Base-by-base conservation (phyloP, 768 basidiomycete species). In the Kwoniella bestiolae region DNA sequence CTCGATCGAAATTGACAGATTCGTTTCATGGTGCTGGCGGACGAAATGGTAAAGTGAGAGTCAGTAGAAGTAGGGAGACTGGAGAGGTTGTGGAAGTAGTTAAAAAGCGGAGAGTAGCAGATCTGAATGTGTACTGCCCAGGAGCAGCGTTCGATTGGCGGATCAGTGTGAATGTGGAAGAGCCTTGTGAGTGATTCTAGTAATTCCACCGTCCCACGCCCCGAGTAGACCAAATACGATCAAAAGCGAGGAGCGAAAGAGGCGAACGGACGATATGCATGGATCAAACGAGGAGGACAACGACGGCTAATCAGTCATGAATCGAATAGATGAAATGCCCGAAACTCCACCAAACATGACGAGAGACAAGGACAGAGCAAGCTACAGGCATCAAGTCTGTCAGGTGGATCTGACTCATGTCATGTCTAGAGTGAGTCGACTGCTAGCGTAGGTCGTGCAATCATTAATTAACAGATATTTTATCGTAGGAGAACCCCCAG, bases 351-450 rank as follows among this genome's bases (percentile, higher is more conserved):
- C 69, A 4, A 62, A 45, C 1, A 63, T 69, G 55, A 60, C 63
- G 1, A 46, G 91, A 63, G 84, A 86, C 83, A 99, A 96, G 82
- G 92, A 99, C 82, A 85, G 96, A 49, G 85, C 97, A 79, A 90
- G 91, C 74, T 99, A 99, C 80, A 83, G 88, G 3, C 96, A 99
- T 80, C 94, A 97, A 80, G 89, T 95, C 69, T 94, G 93, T 78
- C 86, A 84, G 69, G 89, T 99, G 68, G 96, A 99, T 83, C 85
- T 99, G 53, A 98, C 96, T 1, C 92, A 94, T 81, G 95, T 98
- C 52, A 87, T 66, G 8, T 63, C 87, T 1, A 85, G 88, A 3
- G 84, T 84, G 7, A 53, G 76, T 70, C n/a, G n/a, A n/a, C n/a
- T n/a, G n/a, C n/a, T n/a, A n/a, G n/a, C n/a, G n/a, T n/a, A n/a